Evolutionary conservation across 1,139 yeast genomes (phyloP).

Genomic region (Sugiyamaella castrensis): DNA sequence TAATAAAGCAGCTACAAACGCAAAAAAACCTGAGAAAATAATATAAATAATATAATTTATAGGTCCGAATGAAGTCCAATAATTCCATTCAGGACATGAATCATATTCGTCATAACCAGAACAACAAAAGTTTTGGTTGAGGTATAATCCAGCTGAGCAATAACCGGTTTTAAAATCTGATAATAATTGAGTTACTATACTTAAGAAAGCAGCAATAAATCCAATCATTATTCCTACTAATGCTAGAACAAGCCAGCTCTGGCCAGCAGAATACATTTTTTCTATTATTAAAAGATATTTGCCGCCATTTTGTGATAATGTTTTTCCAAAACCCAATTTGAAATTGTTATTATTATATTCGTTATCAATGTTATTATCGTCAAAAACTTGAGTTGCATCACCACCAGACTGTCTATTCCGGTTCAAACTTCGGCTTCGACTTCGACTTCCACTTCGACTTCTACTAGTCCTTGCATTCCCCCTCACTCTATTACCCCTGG

Average conservation of each 20-base stretch:
- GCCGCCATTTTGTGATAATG: neutral
- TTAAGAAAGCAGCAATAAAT: slow-evolving; percentile 72
- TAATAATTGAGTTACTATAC: slow-evolving; percentile 82
- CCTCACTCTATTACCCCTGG: neutral
- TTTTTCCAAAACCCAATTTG: slow-evolving; percentile 4
- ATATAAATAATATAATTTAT: slow-evolving; percentile 61
- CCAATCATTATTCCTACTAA: slow-evolving; percentile 77
- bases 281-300: slow-evolving; percentile 15
- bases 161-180: slow-evolving; percentile 75
- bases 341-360: neutral
- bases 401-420: neutral
- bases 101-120: slow-evolving; percentile 52
- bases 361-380: neutral
- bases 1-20: slow-evolving; percentile 60
- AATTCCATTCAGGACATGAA: slow-evolving; percentile 39
- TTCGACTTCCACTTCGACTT: neutral
- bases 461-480: neutral
- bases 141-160: slow-evolving; percentile 65
- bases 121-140: slow-evolving; percentile 79
- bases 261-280: slow-evolving; percentile 48
- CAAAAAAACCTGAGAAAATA: slow-evolving; percentile 56
- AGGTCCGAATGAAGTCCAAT: slow-evolving; percentile 37
- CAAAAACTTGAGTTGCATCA: neutral
- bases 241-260: slow-evolving; percentile 74
- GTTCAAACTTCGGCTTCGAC: neutral